Base-by-base conservation (phyloP, 257 asterid genomes). In the Solanum infundibuliforme region DNA sequence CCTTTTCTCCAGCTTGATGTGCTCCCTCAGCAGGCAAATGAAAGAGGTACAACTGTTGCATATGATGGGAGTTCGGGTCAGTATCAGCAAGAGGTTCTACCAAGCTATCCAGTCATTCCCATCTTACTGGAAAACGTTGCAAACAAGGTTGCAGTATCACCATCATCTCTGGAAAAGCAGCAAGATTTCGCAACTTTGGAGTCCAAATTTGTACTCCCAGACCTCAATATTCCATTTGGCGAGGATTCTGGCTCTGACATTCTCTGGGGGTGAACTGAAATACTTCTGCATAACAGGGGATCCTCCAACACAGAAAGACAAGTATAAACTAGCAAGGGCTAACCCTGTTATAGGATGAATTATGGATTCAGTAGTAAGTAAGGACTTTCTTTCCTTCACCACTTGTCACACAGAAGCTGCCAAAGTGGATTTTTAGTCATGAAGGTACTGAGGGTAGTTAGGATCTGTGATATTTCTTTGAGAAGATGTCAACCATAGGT, bases 191-290 rank as follows among this genome's bases (percentile, higher is more conserved):
- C 25, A 58, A 18, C 23, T 62, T 7, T 31, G 86, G 88, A 86
- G 65, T 55, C 43, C 81, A 87, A 88, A 12, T 84, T 89, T 82
- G 90, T 72, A 32, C 92, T 92, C 68, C 94, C 94, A 3, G 94
- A 92, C 38, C 91, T 92, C 66, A 92, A 92, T 83, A 87, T 92
- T 65, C 91, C 92, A 3, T 41, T 92, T 34, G 94, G 85, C 58
- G 92, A 88, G 74, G 90, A 87, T 29, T 81, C 90, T 16, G 87
- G 86, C 48, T 4, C 29, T 27, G 88, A 46, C 41, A 75, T 71
- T 72, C 31, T 62, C 1, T 83, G 34, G 88, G 83, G 35, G 65
- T 68, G 87, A 38, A 21, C 43, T 85, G 65, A 72, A n/a, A 68
- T 68, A 29, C 69, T 29, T 27, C n/a, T 7, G 69, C 66, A 68